Evolutionary conservation across 1,284 basidiomycete species (phyloP).

Genomic region (Naganishia liquefaciens): DNA sequence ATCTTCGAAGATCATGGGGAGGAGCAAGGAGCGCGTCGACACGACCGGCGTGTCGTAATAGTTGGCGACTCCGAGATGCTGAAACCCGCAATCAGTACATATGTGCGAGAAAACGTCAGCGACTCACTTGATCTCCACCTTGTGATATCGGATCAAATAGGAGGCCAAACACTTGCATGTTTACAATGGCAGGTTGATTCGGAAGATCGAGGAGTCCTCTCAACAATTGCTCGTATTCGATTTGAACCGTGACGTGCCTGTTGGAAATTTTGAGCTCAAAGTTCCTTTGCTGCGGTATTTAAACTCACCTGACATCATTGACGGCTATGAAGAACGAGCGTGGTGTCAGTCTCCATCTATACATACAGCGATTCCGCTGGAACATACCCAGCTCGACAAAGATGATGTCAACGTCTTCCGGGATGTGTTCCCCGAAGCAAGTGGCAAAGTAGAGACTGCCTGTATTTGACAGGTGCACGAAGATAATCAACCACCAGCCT

Average conservation of each 20-base stretch:
- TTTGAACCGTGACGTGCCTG: constrained; percentile 27
- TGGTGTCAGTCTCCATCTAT: not conserved
- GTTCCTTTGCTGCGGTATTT: not conserved
- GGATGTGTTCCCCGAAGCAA: constrained; percentile 51
- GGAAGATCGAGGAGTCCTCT: constrained; percentile 47
- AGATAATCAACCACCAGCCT: not conserved
- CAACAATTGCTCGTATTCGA: constrained; percentile 48
- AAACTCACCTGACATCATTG: constrained; percentile 42
- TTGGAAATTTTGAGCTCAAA: not conserved
- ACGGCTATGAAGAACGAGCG: constrained; percentile 32
- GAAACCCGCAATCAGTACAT: not conserved
- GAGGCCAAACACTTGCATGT: constrained; percentile 40
- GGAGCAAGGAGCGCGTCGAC: constrained; percentile 2
- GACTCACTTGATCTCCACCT: constrained; percentile 27
- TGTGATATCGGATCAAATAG: constrained; percentile 18
- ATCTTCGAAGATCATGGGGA: constrained; percentile 20
- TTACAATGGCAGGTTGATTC: constrained; percentile 47
- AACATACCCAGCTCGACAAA: constrained; percentile 44
- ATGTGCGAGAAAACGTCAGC: too few relatives aligned
- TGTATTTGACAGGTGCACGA: not conserved
- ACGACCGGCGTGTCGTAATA: constrained; percentile 29
- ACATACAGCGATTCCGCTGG: too few relatives aligned
- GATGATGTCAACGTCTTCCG: constrained; percentile 46
- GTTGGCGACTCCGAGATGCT: constrained; percentile 24
- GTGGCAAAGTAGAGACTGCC: constrained; percentile 38